phyloP scores from a whole-genome alignment of 768 basidiomycete genomes.

The Mycena albidolilacea region DNA sequence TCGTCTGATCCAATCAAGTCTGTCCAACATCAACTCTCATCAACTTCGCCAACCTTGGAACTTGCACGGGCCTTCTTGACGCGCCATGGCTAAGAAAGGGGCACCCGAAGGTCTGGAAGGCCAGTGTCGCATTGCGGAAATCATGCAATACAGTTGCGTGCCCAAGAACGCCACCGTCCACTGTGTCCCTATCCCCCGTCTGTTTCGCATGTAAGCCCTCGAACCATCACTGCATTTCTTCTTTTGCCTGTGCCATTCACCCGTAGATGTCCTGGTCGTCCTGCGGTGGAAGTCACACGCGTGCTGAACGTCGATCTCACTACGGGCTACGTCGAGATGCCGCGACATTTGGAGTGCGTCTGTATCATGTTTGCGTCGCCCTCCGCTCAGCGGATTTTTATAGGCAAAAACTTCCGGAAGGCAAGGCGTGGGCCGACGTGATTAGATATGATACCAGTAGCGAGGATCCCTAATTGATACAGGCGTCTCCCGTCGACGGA shows the following conservation, averaged over 20 bases:
- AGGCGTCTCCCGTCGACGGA: slow-evolving; percentile 3
- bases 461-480: slow-evolving; percentile 19
- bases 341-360: slow-evolving; percentile 58
- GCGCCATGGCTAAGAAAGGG: slow-evolving; percentile 17
- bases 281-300: slow-evolving; percentile 81
- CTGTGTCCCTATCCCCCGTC: slow-evolving; percentile 82
- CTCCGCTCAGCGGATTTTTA: slow-evolving; percentile 27
- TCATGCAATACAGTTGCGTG: slow-evolving; percentile 80
- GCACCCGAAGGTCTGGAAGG: slow-evolving; percentile 18
- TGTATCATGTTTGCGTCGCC: slow-evolving; percentile 13
- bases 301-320: slow-evolving; percentile 61
- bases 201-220: slow-evolving; percentile 76
- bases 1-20: no score
- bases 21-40: no score
- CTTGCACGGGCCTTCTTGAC: background rate
- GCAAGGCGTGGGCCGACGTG: slow-evolving; percentile 53
- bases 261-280: slow-evolving; percentile 73
- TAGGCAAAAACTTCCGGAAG: slow-evolving; percentile 39
- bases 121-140: slow-evolving; percentile 77
- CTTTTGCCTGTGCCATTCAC: slow-evolving; percentile 19
- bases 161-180: slow-evolving; percentile 56
- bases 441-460: slow-evolving; percentile 14
- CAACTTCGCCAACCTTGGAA: no score
- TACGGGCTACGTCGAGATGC: slow-evolving; percentile 68
- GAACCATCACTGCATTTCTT: slow-evolving; percentile 9